phyloP scores from a whole-genome alignment of 2,329 filamentous ascomycete genomes.

The Scortechinia acanthostroma region DNA sequence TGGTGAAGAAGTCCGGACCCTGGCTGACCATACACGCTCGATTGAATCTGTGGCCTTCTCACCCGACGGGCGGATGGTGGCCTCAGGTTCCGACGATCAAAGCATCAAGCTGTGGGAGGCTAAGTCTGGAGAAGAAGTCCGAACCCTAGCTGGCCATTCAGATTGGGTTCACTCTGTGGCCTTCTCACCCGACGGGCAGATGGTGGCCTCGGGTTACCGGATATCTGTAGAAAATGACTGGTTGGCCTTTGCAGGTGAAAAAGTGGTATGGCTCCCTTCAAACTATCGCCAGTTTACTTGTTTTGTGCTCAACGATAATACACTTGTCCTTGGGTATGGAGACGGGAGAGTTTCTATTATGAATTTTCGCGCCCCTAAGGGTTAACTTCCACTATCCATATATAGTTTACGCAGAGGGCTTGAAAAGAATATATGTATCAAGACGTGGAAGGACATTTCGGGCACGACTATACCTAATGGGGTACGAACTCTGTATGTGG shows the following conservation, averaged over 20 bases:
- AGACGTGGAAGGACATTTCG: too few relatives aligned
- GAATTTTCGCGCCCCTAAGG: too few relatives aligned
- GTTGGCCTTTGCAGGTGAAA: not conserved
- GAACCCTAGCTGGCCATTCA: not conserved
- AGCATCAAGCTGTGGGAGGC: constrained; percentile 1
- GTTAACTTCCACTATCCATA: too few relatives aligned
- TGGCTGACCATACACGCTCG: not conserved
- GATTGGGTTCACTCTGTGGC: not conserved
- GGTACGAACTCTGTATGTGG: too few relatives aligned
- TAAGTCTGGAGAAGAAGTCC: not conserved
- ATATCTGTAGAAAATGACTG: constrained; percentile 1
- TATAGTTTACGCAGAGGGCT: too few relatives aligned
- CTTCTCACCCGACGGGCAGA: not conserved
- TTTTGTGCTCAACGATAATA: not conserved
- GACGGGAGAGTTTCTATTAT: not conserved
- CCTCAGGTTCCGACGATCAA: not conserved
- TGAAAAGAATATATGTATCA: too few relatives aligned
- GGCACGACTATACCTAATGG: too few relatives aligned
- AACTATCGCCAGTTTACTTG: not conserved
- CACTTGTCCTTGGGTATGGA: not conserved
- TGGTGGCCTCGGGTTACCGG: not conserved
- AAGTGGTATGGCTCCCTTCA: not conserved
- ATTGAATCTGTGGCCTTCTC: not conserved
- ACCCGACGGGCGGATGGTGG: not conserved
- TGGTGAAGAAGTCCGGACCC: not conserved